Conservation (phyloP, 2,329 filamentous ascomycete species). For the Bretziella fagacearum region DNA sequence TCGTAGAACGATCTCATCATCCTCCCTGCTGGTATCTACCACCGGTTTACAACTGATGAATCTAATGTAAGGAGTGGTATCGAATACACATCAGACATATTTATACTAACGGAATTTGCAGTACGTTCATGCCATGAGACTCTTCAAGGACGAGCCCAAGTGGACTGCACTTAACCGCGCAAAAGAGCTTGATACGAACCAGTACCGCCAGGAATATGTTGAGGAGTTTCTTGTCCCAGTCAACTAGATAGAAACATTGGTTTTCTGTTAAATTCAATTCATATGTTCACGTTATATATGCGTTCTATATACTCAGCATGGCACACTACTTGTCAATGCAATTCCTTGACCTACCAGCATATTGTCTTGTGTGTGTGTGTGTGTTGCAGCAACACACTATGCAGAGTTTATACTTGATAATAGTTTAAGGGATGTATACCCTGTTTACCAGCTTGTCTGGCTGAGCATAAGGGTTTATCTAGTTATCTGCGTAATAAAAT, state of each 20-base stretch:
- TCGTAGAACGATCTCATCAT: constrained; percentile 68
- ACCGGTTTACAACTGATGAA: constrained; percentile 88
- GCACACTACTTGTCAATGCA: not conserved
- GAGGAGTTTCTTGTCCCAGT: constrained; percentile 8
- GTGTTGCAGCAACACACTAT: too few species aligned
- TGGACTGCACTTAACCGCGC: constrained; percentile 87
- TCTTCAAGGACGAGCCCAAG: constrained; percentile 97
- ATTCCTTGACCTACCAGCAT: not conserved
- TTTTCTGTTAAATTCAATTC: not conserved
- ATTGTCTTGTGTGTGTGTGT: not conserved
- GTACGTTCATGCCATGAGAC: constrained; percentile 89
- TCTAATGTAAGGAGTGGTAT: constrained; percentile 53
- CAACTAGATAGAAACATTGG: constrained; percentile 7
- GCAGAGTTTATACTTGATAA: too few species aligned
- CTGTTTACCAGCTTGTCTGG: too few species aligned
- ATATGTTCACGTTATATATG: not conserved
- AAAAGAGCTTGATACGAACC: constrained; percentile 60
- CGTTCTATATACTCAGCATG: not conserved
- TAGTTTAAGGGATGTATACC: too few species aligned
- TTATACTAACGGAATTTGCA: constrained; percentile 23
- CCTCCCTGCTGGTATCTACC: constrained; percentile 86
- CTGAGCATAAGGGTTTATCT: too few species aligned
- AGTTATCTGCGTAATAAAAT: too few species aligned
- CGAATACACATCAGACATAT: not conserved
- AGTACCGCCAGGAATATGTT: constrained; percentile 64